These are phyloP conservation scores for Suhomyces sp. DNA, from an alignment of 805 yeast genomes.

Conservation along the genomic window DNA sequence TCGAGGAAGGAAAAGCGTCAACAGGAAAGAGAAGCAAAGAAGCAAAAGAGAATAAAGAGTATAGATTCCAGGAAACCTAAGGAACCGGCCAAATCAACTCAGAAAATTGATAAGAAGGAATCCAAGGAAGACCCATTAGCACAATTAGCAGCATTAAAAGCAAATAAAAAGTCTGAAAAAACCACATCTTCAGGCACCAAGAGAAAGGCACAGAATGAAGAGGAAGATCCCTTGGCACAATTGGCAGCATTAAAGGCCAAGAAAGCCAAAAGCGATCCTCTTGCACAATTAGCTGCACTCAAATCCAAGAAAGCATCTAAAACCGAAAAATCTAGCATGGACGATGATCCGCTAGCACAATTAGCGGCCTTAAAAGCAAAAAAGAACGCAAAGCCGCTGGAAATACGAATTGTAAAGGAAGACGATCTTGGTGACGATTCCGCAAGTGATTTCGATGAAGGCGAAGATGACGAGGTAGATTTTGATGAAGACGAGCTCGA, in stretches of 20 bases:
- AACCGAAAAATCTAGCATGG: conserved; percentile 6
- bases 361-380: conserved; percentile 14
- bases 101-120: neutral
- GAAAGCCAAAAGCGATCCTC: conserved; percentile 8
- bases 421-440: conserved; percentile 20
- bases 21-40: conserved; percentile 30
- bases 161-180: conserved; percentile 3
- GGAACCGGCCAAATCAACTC: neutral
- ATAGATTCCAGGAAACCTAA: neutral
- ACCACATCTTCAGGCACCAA: neutral
- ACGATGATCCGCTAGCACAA: conserved; percentile 20
- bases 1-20: conserved; percentile 36
- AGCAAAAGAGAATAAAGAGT: conserved; percentile 23
- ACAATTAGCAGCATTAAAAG: conserved; percentile 15
- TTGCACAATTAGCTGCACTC: conserved; percentile 8
- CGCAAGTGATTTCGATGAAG: conserved; percentile 35
- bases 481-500: conserved; percentile 36
- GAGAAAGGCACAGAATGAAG: conserved; percentile 5
- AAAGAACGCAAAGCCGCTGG: conserved; percentile 6
- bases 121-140: conserved; percentile 22
- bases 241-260: conserved; percentile 13
- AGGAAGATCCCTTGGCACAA: conserved; percentile 11
- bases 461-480: conserved; percentile 32
- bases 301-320: conserved; percentile 1
- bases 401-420: conserved; percentile 26